Evolutionary conservation across 1,139 yeast species (phyloP).

Genomic region (Scheffersomyces segobiensis): DNA sequence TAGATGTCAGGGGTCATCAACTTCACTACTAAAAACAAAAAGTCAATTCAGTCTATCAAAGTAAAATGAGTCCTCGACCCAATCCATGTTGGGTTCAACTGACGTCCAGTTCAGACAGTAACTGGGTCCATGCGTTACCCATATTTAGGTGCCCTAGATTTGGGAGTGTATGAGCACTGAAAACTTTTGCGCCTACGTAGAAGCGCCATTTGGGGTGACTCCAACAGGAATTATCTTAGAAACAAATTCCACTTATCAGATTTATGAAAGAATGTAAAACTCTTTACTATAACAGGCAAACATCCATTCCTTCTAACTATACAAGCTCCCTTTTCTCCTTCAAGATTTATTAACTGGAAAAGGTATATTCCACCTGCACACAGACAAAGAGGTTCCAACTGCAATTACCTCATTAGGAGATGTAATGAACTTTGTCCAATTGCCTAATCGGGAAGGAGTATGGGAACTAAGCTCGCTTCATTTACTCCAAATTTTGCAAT

Average conservation of each 20-base stretch:
- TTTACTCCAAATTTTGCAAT: background rate
- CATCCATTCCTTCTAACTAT: background rate
- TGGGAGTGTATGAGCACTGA: background rate
- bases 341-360: background rate
- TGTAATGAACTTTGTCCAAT: slow-evolving; percentile 5
- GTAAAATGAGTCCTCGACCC: background rate
- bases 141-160: background rate
- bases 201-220: background rate
- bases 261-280: background rate
- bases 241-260: background rate
- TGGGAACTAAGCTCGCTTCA: background rate
- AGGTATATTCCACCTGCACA: background rate
- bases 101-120: background rate
- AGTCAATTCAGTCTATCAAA: background rate
- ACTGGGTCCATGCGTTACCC: background rate
- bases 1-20: background rate
- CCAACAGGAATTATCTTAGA: background rate
- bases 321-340: background rate
- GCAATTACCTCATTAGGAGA: slow-evolving; percentile 9
- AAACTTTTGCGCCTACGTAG: background rate
- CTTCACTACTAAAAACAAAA: background rate
- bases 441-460: slow-evolving; percentile 15
- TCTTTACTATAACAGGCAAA: background rate
- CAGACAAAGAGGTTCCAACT: background rate
- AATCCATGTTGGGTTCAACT: background rate